Evolutionary conservation across 441 rosid species (phyloP), one percentile per base, ranked within the genome.

Genomic region (Erysimum pusillum): DNA sequence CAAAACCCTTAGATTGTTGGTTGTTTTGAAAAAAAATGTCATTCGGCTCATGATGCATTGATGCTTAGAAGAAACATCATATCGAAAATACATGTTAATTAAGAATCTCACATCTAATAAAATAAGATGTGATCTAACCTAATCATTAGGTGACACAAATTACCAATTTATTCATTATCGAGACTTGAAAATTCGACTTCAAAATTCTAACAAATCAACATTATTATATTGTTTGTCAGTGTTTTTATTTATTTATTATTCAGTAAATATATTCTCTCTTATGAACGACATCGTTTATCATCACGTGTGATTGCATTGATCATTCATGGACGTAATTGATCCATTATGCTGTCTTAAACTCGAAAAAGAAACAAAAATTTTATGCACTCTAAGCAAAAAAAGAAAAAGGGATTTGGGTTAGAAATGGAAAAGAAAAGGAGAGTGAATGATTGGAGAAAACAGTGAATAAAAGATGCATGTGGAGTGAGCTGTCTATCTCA

Each of bases 401-500:
- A 3, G 12, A 15, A n/a, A n/a, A 15, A 32, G 38, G 25, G 65
- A 10, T 54, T n/a, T 76, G 64, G 64, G 58, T 62, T 36, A 35
- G 9, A 77, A 77, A 63, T 14, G 49, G 39, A 57, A 71, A 38
- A 71, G 66, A 72, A 54, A 78, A 67, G 35, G 71, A 45, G 54
- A 75, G 64, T 66, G 75, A 69, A 64, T 68, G 82, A 77, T 76
- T 73, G 73, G 68, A 63, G 80, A 70, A 61, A 70, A 56, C 56
- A 63, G 66, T 63, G 80, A 76, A 63, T 44, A 63, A 70, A 70
- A 42, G 48, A 38, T 13, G 76, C 92, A 91, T 86, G 92, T 89
- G 94, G 88, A 83, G 69, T 89, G 97, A 87, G 87, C 92, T 89
- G 94, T 82, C 80, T 62, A 83, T 72, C 71, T 56, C 58, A 59